These are phyloP conservation scores for Blastocystis sp. DNA, from an alignment of 352 stramenopile species.

Conservation along the genomic window DNA sequence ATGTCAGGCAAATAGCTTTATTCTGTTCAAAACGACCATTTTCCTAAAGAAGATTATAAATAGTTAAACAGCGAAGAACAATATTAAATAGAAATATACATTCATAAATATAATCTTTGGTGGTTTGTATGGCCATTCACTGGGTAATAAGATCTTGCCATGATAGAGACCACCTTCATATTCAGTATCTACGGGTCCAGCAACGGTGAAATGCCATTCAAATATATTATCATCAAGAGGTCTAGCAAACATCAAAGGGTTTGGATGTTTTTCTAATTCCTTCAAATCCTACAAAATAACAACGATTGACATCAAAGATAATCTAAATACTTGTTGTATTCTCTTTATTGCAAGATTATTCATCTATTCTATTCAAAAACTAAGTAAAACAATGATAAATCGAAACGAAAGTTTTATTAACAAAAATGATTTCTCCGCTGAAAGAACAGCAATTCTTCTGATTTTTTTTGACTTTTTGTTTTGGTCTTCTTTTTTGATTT, in stretches of 20 bases:
- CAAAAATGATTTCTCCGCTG: too few species aligned
- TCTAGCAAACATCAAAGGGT: slow-evolving; percentile 37
- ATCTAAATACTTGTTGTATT: slow-evolving; percentile 27
- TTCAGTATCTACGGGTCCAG: slow-evolving; percentile 38
- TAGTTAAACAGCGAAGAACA: too few species aligned
- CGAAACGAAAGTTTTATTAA: too few species aligned
- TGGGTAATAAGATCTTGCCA: slow-evolving; percentile 40
- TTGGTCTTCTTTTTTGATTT: too few species aligned
- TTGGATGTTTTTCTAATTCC: slow-evolving; percentile 35
- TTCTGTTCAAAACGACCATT: slow-evolving; percentile 36
- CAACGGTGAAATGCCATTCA: slow-evolving; percentile 45
- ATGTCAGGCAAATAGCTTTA: slow-evolving; percentile 29
- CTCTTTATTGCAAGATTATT: too few species aligned
- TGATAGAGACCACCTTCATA: slow-evolving; percentile 44
- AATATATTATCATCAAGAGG: slow-evolving; percentile 43
- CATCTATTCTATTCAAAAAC: too few species aligned
- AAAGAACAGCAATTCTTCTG: too few species aligned
- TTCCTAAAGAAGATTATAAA: too few species aligned
- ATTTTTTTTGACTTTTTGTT: too few species aligned
- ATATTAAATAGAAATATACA: background rate
- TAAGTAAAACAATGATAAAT: too few species aligned
- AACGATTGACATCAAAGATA: slow-evolving; percentile 32
- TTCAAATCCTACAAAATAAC: slow-evolving; percentile 28
- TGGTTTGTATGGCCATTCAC: slow-evolving; percentile 41
- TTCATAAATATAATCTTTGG: slow-evolving; percentile 34